These are phyloP conservation scores for Xylaria sp. DNA, from an alignment of 2,329 filamentous ascomycete genomes.

Conservation along the genomic window DNA sequence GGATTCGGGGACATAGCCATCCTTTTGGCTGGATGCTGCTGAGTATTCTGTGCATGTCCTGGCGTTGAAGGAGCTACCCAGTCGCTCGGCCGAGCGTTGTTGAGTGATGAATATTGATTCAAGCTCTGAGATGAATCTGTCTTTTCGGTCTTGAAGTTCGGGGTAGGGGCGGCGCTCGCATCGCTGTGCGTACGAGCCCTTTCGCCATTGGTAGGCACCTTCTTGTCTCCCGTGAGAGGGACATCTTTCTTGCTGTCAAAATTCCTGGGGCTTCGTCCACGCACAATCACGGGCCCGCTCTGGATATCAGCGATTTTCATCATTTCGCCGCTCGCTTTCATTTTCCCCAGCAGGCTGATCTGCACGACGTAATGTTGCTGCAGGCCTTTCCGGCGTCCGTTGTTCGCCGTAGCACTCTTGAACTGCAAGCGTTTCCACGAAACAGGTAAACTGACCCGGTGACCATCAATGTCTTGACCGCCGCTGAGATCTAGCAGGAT, in stretches of 20 bases:
- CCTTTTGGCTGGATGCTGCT: constrained; percentile 63
- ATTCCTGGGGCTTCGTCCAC: constrained; percentile 90
- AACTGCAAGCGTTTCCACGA: constrained; percentile 96
- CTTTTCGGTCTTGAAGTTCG: constrained; percentile 50
- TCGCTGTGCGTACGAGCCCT: constrained; percentile 56
- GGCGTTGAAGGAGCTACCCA: constrained; percentile 57
- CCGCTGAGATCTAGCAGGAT: constrained; percentile 65
- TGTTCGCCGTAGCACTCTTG: constrained; percentile 95
- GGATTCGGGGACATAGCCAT: constrained; percentile 63
- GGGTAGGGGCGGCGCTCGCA: constrained; percentile 44
- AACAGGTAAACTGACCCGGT: constrained; percentile 82
- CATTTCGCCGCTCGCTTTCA: constrained; percentile 72
- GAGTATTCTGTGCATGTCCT: constrained; percentile 42
- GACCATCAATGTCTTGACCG: constrained; percentile 78
- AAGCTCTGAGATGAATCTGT: constrained; percentile 45
- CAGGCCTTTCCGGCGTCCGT: constrained; percentile 90
- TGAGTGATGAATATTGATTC: constrained; percentile 44
- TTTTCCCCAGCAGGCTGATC: constrained; percentile 82
- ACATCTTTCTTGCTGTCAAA: constrained; percentile 84
- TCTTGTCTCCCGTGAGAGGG: constrained; percentile 60
- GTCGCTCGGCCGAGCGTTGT: constrained; percentile 54
- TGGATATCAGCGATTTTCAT: constrained; percentile 84
- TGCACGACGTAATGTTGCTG: constrained; percentile 95
- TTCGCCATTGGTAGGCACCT: constrained; percentile 60
- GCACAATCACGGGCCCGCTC: constrained; percentile 93